phyloP scores from a whole-genome alignment of 129 eudicot genomes.

The Pulicaria dysenterica region DNA sequence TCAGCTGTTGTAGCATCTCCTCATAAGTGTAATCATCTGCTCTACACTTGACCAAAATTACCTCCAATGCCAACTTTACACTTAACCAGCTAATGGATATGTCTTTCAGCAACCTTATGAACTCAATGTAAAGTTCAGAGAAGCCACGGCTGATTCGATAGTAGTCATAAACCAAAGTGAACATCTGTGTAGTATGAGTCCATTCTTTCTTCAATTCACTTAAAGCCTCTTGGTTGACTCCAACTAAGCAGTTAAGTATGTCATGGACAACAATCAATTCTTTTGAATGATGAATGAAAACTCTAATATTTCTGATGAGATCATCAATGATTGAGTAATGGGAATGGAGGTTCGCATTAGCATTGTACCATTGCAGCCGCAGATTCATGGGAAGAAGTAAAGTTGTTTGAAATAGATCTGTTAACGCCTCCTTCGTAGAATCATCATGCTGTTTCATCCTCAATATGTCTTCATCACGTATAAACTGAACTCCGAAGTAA shows the following conservation, averaged over 20 bases:
- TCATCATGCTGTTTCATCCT: not conserved
- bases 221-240: not conserved
- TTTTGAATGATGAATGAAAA: not conserved
- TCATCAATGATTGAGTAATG: not conserved
- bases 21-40: not conserved
- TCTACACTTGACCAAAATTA: slow-evolving; percentile 19
- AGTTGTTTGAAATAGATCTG: not conserved
- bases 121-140: slow-evolving; percentile 13
- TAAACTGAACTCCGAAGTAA: slow-evolving; percentile 13
- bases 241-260: not conserved
- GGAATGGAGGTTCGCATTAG: not conserved
- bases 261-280: not conserved
- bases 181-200: not conserved
- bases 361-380: not conserved
- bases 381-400: not conserved
- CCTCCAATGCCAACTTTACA: slow-evolving; percentile 9
- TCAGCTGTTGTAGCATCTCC: slow-evolving; percentile 13
- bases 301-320: not conserved
- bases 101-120: slow-evolving; percentile 6
- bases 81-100: slow-evolving; percentile 11
- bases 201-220: not conserved
- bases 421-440: not conserved
- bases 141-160: slow-evolving; percentile 12
- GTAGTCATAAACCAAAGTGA: slow-evolving; percentile 1
- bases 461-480: not conserved